These are phyloP conservation scores for Alectoria sarmentosa DNA, from an alignment of 495 filamentous ascomycete species.

Conservation along the genomic window DNA sequence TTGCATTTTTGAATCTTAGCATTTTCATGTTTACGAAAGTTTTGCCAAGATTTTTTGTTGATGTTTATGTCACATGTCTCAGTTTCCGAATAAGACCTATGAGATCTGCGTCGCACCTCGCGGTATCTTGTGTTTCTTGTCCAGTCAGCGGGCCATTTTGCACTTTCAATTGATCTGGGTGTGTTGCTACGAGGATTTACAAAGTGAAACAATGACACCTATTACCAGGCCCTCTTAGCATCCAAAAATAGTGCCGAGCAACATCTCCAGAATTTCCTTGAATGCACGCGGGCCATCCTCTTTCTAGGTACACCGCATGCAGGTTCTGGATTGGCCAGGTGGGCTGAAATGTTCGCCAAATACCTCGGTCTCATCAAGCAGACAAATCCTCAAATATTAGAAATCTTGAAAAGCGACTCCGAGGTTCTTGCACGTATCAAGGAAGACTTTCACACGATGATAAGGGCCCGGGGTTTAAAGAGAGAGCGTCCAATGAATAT, in stretches of 20 bases:
- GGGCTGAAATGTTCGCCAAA: constrained; percentile 10
- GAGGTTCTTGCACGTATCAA: constrained; percentile 16
- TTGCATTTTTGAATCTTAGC: constrained; percentile 15
- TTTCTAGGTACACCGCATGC: constrained; percentile 20
- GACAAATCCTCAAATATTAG: background rate
- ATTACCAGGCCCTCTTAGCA: no score
- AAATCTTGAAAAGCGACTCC: constrained; percentile 14
- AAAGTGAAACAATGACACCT: no score
- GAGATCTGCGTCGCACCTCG: no score
- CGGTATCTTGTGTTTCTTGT: no score
- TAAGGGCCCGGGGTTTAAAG: background rate
- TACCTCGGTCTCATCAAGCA: constrained; percentile 8
- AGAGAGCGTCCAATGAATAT: constrained; percentile 1
- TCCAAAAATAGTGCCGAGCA: constrained; percentile 11
- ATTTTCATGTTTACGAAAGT: no score
- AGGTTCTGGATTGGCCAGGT: constrained; percentile 14
- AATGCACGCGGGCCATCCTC: constrained; percentile 14
- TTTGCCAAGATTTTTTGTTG: no score
- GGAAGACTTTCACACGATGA: constrained; percentile 20
- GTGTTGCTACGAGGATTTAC: no score
- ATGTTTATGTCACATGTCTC: no score
- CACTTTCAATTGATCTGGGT: no score
- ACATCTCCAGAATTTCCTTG: constrained; percentile 10
- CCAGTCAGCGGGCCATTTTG: no score
- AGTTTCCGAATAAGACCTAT: no score